Base-by-base conservation (phyloP, 2,329 filamentous ascomycete species). In the Xylariaceae sp. region DNA sequence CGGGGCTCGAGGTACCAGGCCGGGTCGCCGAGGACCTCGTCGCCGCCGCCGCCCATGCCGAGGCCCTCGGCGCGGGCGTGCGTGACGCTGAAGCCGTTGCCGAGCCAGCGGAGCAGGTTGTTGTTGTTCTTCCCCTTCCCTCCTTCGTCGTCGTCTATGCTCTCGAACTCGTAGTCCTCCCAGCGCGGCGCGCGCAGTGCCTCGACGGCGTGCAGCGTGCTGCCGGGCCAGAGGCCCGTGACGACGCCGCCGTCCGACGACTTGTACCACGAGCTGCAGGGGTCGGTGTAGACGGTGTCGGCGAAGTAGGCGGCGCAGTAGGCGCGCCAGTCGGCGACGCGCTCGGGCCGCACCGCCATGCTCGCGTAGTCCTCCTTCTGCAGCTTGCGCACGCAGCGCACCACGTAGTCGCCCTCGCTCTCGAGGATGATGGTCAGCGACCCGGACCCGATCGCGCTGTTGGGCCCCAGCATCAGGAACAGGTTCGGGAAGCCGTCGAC, bases 261-360 rank as follows among this genome's bases (percentile, higher is more conserved):
- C 47, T 69, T 67, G 48, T 75, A 76, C 71, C 70, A 75, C 33
- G 64, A 69, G 38, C 62, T 63, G 50, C 71, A 75, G 8, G 55
- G 49, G 25, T 65, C 66, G 5, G 58, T 52, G 47, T 68, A 72
- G 2, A 72, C 67, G 0, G 65, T 70, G 5, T 57, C 48, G 42
- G 61, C 57, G 47, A 73, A 68, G 43, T 72, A 68, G 32, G 61
- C 59, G 25, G 63, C 58, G 21, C 63, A 59, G 46, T 67, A 72
- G 17, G 54, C 57, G 26, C 55, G 56, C 45, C 70, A 73, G 38
- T 70, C 67, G 15, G 59, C 50, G 17, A 71, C 61, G 12, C 64
- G 51, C 21, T 64, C 57, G 1, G 53, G 42, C 44, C 60, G 67
- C 2, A 69, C 61, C 17, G 57, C 57, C 43, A 74, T 60, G 16